Evolutionary conservation across 805 yeast genomes (phyloP).

Genomic region (Ogataea henricii): DNA sequence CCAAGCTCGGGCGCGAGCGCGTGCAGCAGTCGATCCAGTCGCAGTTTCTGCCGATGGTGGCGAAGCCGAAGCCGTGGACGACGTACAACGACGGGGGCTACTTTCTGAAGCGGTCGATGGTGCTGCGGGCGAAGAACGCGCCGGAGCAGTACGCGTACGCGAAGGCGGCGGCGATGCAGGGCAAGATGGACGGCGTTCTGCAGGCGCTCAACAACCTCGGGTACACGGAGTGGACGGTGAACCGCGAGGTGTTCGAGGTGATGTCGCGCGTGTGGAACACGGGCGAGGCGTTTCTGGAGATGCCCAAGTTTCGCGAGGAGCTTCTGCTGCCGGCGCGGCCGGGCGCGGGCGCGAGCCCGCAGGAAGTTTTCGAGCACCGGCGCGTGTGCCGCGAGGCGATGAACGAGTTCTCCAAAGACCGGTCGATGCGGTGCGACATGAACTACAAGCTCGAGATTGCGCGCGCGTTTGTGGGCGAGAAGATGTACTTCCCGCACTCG

Average conservation of each 20-base stretch:
- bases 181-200: slow-evolving; percentile 65
- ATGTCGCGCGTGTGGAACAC: slow-evolving; percentile 85
- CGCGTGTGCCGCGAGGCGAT: slow-evolving; percentile 56
- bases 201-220: slow-evolving; percentile 87
- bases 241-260: slow-evolving; percentile 65
- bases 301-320: slow-evolving; percentile 56
- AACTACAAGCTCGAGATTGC: slow-evolving; percentile 95
- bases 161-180: slow-evolving; percentile 76
- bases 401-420: slow-evolving; percentile 61
- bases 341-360: slow-evolving; percentile 67
- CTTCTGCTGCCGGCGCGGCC: slow-evolving; percentile 58
- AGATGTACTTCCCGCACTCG: slow-evolving; percentile 77
- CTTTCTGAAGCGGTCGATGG: slow-evolving; percentile 56
- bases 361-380: slow-evolving; percentile 67
- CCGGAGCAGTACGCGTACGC: slow-evolving; percentile 90
- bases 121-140: slow-evolving; percentile 79
- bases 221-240: slow-evolving; percentile 89
- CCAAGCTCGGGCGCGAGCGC: slow-evolving; percentile 66
- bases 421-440: slow-evolving; percentile 91
- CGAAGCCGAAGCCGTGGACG: slow-evolving; percentile 88
- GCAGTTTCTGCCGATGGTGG: slow-evolving; percentile 89
- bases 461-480: slow-evolving; percentile 83
- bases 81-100: slow-evolving; percentile 85
- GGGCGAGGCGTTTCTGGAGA: slow-evolving; percentile 71
- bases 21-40: slow-evolving; percentile 68